Evolutionary conservation across 176 grass and related monocot species (phyloP), one percentile per base, ranked within the genome.

Genomic region (Hsuehochloa calcarea): DNA sequence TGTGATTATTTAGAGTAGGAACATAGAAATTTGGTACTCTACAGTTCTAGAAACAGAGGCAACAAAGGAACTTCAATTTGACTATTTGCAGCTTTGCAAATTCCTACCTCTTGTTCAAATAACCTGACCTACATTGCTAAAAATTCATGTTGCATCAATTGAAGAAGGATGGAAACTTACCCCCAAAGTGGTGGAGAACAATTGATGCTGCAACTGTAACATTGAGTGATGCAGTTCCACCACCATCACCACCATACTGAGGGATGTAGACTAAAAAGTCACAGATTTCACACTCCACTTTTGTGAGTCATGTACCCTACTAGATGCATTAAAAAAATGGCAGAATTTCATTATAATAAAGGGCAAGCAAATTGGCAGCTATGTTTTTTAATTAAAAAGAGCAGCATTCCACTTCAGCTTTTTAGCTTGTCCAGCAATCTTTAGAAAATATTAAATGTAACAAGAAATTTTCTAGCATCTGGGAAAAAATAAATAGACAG

Each of bases 251-350:
- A 35, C 96, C 96, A 55, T 98, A 93, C 43, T 98, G 96, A 26
- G 96, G 93, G 23, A 95, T 98, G 74, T 98, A 98, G 31, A 98
- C 84, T 78, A 98, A 98, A 71, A 98, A 95, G 37, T 98, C 93
- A 82, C 96, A 98, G 22, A 94, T 68, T 25, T 91, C 96, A 2
- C 80, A 95, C 65, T 98, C 96, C 29, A 90, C 93, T 31, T 87
- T 74, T 6, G 96, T 95, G 20, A 98, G 87, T 41, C 96, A 93
- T 35, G 93, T 92, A 74, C 96, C 96, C 89, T 96, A 78, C 25
- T 68, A 23, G 39, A 90, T 59, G 64, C 35, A 81, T 84, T 3
- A 35, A 66, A 72, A 9, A 59, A 83, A 19, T 77, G 10, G 39
- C 3, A 70, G 8, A 0, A 25, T 29, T 56, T 37, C 77, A 8